These are phyloP conservation scores for Mariannaea sp. DNA, from an alignment of 2,329 filamentous ascomycete genomes.

Conservation along the genomic window DNA sequence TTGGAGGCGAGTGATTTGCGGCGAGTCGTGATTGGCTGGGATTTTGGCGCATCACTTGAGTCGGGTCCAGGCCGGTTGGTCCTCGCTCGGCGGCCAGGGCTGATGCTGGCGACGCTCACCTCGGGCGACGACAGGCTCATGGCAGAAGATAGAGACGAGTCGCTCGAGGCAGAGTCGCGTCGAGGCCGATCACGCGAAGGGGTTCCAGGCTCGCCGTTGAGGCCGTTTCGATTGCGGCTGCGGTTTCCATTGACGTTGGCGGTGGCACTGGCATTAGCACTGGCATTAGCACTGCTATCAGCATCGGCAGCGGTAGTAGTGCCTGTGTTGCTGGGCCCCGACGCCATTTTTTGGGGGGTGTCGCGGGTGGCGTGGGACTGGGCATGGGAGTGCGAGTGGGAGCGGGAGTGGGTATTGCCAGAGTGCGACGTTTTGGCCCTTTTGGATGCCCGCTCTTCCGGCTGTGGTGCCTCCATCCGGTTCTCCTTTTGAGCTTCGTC, in stretches of 20 bases:
- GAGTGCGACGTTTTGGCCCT: constrained; percentile 44
- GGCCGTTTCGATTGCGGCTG: constrained; percentile 4
- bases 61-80: constrained; percentile 34
- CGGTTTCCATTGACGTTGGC: constrained; percentile 15
- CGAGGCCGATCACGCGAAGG: constrained; percentile 44
- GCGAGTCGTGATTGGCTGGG: constrained; percentile 48
- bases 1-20: constrained; percentile 47
- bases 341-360: constrained; percentile 36
- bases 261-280: background rate
- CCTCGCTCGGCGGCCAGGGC: constrained; percentile 39
- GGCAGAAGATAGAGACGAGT: constrained; percentile 50
- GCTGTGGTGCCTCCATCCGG: constrained; percentile 19
- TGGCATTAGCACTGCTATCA: background rate
- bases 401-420: constrained; percentile 24
- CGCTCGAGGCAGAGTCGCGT: constrained; percentile 47
- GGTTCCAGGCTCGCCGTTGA: constrained; percentile 39
- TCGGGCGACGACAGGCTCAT: constrained; percentile 49
- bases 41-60: constrained; percentile 46
- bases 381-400: constrained; percentile 36
- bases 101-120: constrained; percentile 37
- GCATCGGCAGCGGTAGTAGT: too few relatives aligned
- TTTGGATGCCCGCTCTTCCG: constrained; percentile 43
- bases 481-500: constrained; percentile 41
- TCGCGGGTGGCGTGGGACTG: constrained; percentile 32
- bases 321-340: constrained; percentile 18